These are phyloP conservation scores for Paramyrothecium roridum DNA, from an alignment of 2,329 filamentous ascomycete species.

Conservation along the genomic window DNA sequence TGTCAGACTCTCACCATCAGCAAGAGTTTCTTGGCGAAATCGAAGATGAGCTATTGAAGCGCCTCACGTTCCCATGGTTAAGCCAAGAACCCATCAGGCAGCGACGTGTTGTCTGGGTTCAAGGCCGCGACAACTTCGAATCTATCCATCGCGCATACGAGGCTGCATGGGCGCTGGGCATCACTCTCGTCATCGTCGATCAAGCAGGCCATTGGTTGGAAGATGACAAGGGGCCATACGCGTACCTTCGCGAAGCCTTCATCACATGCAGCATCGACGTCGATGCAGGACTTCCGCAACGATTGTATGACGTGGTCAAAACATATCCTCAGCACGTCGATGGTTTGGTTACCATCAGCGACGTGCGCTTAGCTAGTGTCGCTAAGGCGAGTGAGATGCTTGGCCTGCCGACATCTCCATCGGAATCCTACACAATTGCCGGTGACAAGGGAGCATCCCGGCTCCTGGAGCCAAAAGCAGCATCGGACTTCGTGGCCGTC, in stretches of 20 bases:
- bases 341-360: constrained; percentile 32
- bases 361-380: constrained; percentile 21
- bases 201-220: constrained; percentile 34
- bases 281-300: constrained; percentile 19
- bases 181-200: constrained; percentile 32
- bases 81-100: background rate
- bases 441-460: constrained; percentile 26
- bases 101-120: constrained; percentile 6
- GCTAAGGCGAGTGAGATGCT: constrained; percentile 27
- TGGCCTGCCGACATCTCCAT: constrained; percentile 23
- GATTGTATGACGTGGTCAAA: constrained; percentile 24
- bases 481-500: constrained; percentile 6
- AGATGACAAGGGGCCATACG: constrained; percentile 9
- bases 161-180: constrained; percentile 28
- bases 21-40: background rate
- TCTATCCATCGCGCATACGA: constrained; percentile 5
- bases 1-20: background rate
- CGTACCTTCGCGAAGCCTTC: constrained; percentile 27
- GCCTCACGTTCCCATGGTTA: background rate
- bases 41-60: background rate
- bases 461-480: constrained; percentile 12
- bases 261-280: constrained; percentile 21
- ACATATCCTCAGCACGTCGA: constrained; percentile 21
- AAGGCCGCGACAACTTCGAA: constrained; percentile 8
- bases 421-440: constrained; percentile 22